Percentiles rank a stretch among this genome's conserved stretches.
phyloP scores from a whole-genome alignment of 768 basidiomycete genomes.

The Boletus barrowsii region DNA sequence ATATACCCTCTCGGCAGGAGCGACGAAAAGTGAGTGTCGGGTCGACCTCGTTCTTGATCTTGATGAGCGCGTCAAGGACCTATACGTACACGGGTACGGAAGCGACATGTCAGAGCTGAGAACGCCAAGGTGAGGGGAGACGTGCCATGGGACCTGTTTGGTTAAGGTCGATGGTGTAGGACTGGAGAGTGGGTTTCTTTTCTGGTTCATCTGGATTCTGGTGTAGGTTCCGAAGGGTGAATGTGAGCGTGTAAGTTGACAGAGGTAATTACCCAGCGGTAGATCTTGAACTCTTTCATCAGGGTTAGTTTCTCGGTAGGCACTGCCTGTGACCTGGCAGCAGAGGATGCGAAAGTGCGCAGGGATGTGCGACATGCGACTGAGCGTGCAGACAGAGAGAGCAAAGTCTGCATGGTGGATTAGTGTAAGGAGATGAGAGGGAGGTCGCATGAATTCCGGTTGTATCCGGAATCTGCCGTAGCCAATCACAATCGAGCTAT shows the following conservation, averaged over 20 bases:
- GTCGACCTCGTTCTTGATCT: conserved; percentile 99
- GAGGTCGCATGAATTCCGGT: conserved; percentile 20
- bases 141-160: conserved; percentile 92
- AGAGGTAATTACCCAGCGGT: conserved; percentile 75
- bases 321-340: conserved; percentile 34
- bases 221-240: background rate
- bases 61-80: conserved; percentile 92
- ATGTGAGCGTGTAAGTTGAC: background rate
- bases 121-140: background rate
- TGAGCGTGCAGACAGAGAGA: background rate
- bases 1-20: conserved; percentile 93
- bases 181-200: conserved; percentile 86
- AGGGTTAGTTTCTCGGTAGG: conserved; percentile 65
- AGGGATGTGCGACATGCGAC: conserved; percentile 8
- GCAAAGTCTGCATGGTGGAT: conserved; percentile 14
- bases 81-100: conserved; percentile 19
- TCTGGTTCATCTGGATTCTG: conserved; percentile 94
- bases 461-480: conserved; percentile 15
- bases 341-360: conserved; percentile 34
- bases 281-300: conserved; percentile 96
- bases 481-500: conserved; percentile 18
- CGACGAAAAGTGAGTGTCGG: conserved; percentile 95
- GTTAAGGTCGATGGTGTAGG: conserved; percentile 89
- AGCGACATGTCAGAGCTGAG: background rate
- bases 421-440: background rate